A percentile compares a stretch with the other conserved stretches of the same genome.
These are phyloP conservation scores for Nemania serpens DNA, from an alignment of 2,329 filamentous ascomycete species.

Conservation along the genomic window DNA sequence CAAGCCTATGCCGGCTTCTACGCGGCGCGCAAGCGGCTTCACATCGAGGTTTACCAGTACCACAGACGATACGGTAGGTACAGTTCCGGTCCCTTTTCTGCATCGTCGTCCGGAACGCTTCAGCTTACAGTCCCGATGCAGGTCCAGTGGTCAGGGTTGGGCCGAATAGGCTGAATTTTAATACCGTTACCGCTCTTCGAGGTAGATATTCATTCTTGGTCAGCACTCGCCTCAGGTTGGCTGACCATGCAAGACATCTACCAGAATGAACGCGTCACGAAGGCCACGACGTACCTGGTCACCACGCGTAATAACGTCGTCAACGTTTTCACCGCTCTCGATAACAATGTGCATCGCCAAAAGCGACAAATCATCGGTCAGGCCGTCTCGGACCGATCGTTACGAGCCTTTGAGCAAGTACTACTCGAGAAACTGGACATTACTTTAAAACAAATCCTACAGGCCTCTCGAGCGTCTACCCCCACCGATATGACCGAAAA, in stretches of 20 bases:
- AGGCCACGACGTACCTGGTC: constrained; percentile 18
- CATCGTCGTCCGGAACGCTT: no score
- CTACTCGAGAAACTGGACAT: background rate
- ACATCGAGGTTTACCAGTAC: background rate
- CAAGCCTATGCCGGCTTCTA: background rate
- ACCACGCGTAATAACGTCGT: constrained; percentile 2
- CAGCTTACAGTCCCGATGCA: no score
- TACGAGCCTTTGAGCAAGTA: background rate
- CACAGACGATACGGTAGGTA: constrained; percentile 2
- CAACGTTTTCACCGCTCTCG: background rate
- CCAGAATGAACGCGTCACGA: constrained; percentile 19
- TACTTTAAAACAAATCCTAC: background rate
- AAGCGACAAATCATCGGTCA: background rate
- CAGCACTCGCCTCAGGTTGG: background rate
- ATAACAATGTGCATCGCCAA: background rate
- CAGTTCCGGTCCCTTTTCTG: no score
- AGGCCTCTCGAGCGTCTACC: background rate
- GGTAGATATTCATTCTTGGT: background rate
- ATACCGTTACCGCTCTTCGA: constrained; percentile 8
- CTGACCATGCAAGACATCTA: constrained; percentile 25
- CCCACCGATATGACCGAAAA: constrained; percentile 22
- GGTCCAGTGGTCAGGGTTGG: constrained; percentile 13
- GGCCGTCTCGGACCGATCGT: background rate
- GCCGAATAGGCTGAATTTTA: constrained; percentile 20
- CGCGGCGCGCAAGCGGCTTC: background rate